A percentile compares a stretch with the other conserved stretches of the same genome.
Evolutionary conservation across 2,329 filamentous ascomycete species (phyloP).

Genomic region (Curvularia sp.): DNA sequence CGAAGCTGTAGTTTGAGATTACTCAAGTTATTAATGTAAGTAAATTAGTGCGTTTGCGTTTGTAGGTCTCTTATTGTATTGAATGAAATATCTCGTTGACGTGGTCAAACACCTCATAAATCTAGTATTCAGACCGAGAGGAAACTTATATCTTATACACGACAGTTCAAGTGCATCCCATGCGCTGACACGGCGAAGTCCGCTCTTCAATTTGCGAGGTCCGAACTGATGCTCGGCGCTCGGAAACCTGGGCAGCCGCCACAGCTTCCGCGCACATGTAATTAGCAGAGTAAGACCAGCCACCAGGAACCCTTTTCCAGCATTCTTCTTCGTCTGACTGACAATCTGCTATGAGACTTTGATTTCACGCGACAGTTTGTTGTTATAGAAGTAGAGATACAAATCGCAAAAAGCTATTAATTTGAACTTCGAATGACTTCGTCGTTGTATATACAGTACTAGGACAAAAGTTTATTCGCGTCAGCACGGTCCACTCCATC

Average conservation of each 20-base stretch:
- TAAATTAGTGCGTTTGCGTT: too few relatives aligned
- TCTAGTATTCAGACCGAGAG: neutral
- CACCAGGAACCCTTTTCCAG: neutral
- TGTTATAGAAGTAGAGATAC: too few relatives aligned
- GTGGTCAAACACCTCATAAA: neutral
- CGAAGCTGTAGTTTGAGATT: neutral
- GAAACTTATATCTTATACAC: neutral
- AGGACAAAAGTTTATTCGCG: too few relatives aligned
- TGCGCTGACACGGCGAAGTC: neutral
- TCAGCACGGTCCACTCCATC: too few relatives aligned
- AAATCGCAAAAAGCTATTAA: too few relatives aligned
- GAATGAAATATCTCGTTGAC: neutral
- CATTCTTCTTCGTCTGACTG: too few relatives aligned
- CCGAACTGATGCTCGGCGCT: neutral
- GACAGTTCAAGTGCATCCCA: too few relatives aligned
- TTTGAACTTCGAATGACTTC: too few relatives aligned
- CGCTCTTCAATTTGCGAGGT: neutral
- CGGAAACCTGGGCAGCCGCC: slow-evolving; percentile 3
- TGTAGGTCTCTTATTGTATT: neutral
- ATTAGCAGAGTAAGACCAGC: neutral
- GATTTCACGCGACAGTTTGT: too few relatives aligned
- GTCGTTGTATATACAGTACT: too few relatives aligned
- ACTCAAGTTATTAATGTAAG: neutral
- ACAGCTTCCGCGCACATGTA: neutral
- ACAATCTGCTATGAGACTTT: too few relatives aligned